Evolutionary conservation across 2,329 filamentous ascomycete genomes (phyloP).

Genomic region (Boeremia exigua): DNA sequence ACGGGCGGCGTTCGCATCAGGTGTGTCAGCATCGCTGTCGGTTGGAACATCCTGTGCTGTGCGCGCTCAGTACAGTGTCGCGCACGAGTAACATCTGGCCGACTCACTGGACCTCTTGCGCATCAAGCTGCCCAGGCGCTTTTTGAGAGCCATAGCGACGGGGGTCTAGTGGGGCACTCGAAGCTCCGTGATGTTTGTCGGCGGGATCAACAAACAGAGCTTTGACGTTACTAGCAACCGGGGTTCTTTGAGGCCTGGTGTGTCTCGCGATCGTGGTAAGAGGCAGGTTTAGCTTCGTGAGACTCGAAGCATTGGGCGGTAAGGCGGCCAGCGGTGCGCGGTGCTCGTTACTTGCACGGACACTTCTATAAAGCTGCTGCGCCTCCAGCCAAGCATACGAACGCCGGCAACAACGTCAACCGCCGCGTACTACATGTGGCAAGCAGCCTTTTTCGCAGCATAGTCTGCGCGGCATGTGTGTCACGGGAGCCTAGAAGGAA

Average conservation of each 20-base stretch:
- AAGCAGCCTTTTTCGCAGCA: constrained; percentile 1
- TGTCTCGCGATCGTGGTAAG: constrained; percentile 6
- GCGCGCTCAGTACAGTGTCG: constrained; percentile 18
- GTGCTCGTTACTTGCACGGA: constrained; percentile 15
- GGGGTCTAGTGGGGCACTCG: constrained; percentile 10
- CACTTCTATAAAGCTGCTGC: constrained; percentile 18
- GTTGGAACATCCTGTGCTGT: constrained; percentile 38
- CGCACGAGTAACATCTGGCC: not conserved
- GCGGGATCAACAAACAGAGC: constrained; percentile 2
- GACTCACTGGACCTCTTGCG: constrained; percentile 39
- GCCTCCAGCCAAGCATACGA: constrained; percentile 31
- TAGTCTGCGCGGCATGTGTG: constrained; percentile 4
- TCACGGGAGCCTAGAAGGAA: not conserved
- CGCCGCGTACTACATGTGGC: constrained; percentile 31
- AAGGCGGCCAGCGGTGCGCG: constrained; percentile 18
- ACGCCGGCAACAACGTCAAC: constrained; percentile 28
- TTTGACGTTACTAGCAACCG: not conserved
- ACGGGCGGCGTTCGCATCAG: constrained; percentile 69
- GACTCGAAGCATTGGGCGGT: constrained; percentile 4
- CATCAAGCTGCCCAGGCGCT: constrained; percentile 47
- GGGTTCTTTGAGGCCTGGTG: not conserved
- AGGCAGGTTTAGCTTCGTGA: constrained; percentile 15
- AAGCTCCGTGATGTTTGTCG: not conserved
- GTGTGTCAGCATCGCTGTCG: constrained; percentile 59
- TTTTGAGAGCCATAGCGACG: constrained; percentile 48